Conservation (phyloP, 2,329 filamentous ascomycete genomes). For the Sarocladiaceae sp. region DNA sequence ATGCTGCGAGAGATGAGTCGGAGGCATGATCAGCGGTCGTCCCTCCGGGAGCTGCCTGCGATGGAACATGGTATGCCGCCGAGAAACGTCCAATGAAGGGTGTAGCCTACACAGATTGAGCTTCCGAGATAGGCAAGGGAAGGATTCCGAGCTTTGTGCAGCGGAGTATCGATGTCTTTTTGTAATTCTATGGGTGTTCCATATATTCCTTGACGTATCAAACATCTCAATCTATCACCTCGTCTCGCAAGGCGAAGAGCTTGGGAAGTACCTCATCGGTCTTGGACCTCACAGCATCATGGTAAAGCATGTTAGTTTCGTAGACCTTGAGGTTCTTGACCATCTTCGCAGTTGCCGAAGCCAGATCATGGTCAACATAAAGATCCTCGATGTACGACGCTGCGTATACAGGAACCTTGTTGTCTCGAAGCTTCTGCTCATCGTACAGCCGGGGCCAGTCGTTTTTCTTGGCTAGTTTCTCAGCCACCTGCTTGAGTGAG, state of each 20-base stretch:
- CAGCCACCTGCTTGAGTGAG: conserved; percentile 61
- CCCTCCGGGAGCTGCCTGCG: conserved; percentile 31
- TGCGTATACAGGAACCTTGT: conserved; percentile 80
- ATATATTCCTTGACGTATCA: background rate
- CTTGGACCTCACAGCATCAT: conserved; percentile 70
- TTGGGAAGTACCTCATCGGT: conserved; percentile 70
- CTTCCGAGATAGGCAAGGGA: background rate
- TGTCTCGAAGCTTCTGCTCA: conserved; percentile 62
- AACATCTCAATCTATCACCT: conserved; percentile 53
- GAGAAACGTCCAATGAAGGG: background rate
- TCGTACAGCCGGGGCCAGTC: conserved; percentile 78
- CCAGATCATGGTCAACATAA: conserved; percentile 78
- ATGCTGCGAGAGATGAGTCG: conserved; percentile 40
- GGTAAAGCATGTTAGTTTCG: conserved; percentile 81
- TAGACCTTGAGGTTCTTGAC: conserved; percentile 75
- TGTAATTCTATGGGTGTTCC: background rate
- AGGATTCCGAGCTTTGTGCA: background rate
- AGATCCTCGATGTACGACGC: conserved; percentile 82
- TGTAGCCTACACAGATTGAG: background rate
- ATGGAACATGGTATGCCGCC: conserved; percentile 28
- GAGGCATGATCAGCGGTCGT: conserved; percentile 33
- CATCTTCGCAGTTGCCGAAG: conserved; percentile 64
- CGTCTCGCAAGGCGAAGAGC: conserved; percentile 71
- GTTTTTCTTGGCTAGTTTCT: conserved; percentile 59
- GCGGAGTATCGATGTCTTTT: background rate